Conservation (phyloP, 345 rosid species). For the Cardamine occulta region DNA sequence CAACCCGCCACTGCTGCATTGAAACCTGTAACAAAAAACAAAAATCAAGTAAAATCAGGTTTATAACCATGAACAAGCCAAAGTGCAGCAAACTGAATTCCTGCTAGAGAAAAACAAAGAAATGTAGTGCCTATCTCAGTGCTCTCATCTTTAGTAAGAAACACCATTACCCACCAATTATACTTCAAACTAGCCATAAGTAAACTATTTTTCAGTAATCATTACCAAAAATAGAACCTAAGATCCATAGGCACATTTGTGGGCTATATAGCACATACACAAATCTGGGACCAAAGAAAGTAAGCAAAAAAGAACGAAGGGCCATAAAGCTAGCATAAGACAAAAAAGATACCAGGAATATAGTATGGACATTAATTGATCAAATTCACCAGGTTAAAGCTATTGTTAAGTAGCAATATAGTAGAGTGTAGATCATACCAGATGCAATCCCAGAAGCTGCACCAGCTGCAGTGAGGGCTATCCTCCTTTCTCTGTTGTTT, state of each 20-base stretch:
- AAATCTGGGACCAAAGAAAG: neutral
- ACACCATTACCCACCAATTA: neutral
- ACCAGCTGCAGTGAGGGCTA: slow-evolving; percentile 96
- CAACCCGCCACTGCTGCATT: slow-evolving; percentile 99
- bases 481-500: slow-evolving; percentile 93
- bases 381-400: slow-evolving; percentile 13
- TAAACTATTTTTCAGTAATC: neutral
- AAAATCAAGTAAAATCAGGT: slow-evolving; percentile 3
- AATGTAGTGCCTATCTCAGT: slow-evolving; percentile 10
- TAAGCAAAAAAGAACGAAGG: neutral
- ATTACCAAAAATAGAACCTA: slow-evolving; percentile 20
- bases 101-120: neutral
- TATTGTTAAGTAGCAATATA: neutral
- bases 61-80: neutral
- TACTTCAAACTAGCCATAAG: slow-evolving; percentile 2
- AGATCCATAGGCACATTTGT: slow-evolving; percentile 10
- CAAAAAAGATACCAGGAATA: neutral
- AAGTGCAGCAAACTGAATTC: neutral
- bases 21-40: slow-evolving; percentile 61
- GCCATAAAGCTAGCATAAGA: neutral
- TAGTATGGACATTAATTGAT: neutral
- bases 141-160: slow-evolving; percentile 7
- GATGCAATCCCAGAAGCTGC: slow-evolving; percentile 98
- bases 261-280: neutral
- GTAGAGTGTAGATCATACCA: slow-evolving; percentile 51